Evolutionary conservation across 345 rosid species (phyloP).

Genomic region (Syzygium oleosum): DNA sequence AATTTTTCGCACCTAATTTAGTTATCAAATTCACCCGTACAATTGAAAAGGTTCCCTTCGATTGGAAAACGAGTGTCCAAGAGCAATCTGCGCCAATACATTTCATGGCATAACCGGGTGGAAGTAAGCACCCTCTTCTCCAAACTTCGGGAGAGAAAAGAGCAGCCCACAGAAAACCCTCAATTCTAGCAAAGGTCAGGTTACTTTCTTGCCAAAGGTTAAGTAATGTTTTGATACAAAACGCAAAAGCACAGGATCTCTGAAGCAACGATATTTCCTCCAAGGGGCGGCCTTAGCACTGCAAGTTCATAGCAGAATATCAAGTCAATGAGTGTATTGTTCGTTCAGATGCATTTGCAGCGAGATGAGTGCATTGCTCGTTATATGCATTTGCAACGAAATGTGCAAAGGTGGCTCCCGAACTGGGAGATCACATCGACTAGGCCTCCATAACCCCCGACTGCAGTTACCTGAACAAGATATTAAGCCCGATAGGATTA

Average conservation of each 20-base stretch:
- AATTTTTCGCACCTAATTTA: too few relatives aligned
- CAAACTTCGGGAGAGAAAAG: neutral
- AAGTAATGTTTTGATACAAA: neutral
- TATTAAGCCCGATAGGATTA: neutral
- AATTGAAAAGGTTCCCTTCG: neutral
- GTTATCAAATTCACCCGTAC: neutral
- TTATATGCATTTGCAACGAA: conserved; percentile 34
- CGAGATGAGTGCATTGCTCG: neutral
- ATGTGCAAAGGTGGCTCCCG: conserved; percentile 91
- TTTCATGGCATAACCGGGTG: neutral
- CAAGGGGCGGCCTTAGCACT: neutral
- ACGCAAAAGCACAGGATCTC: neutral
- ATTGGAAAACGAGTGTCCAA: neutral
- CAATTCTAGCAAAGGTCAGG: neutral
- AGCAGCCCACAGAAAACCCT: neutral
- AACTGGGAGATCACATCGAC: conserved; percentile 87
- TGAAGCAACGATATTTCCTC: neutral
- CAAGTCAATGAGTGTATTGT: neutral
- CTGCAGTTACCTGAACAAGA: conserved; percentile 46
- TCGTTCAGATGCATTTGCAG: conserved; percentile 18
- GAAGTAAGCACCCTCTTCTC: neutral
- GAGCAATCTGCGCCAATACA: neutral
- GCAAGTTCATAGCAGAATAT: neutral
- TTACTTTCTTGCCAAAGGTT: neutral
- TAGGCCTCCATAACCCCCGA: conserved; percentile 90